Base-by-base conservation (phyloP, 768 basidiomycete species). In the Lentinula sp. region DNA sequence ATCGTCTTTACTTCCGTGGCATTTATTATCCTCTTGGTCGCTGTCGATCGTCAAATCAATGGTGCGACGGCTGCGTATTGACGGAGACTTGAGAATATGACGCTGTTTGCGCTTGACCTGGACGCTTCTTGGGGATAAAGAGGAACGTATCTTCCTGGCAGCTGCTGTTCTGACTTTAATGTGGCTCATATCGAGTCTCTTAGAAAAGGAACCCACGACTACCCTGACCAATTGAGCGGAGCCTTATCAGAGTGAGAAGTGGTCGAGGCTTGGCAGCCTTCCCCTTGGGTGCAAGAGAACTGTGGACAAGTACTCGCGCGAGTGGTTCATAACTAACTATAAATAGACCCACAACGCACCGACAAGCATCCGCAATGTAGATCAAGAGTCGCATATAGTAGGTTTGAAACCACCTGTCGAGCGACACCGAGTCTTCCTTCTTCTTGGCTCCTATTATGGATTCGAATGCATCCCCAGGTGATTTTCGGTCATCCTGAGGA, bases 371-470 rank as follows among this genome's bases (percentile, higher is more conserved):
- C 3, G 72, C 71, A 10, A 72, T 74, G 0, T 67, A 70, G 6
- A 64, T 58, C 35, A 81, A 69, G 37, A 81, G 66, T 3, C 76
- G 79, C 0, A 61, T 60, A 57, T 76, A 81, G 50, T 75, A 70
- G 28, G 73, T 70, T 57, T 68, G 67, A 2, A 77, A 70, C 77
- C 79, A 81, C 2, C 66, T 46, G 48, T 69, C 71, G 39, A 80
- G 73, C 39, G 69, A 71, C 41, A 70, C 65, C 36, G 74, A 70
- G 4, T 80, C 78, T 59, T 81, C 77, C 55, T 72, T 60, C 64
- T 77, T 75, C 60, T 75, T 77, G 5, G 73, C 74, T n/a, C 74
- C 80, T 1, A 81, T 73, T 20, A 80, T 73, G 12, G 77, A 75
- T 65, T 81, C 80, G 64, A 80, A 78, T 8, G 78, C 72, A 63